These are phyloP conservation scores for Nemania bipapillata DNA, from an alignment of 2,329 filamentous ascomycete species.

Conservation along the genomic window DNA sequence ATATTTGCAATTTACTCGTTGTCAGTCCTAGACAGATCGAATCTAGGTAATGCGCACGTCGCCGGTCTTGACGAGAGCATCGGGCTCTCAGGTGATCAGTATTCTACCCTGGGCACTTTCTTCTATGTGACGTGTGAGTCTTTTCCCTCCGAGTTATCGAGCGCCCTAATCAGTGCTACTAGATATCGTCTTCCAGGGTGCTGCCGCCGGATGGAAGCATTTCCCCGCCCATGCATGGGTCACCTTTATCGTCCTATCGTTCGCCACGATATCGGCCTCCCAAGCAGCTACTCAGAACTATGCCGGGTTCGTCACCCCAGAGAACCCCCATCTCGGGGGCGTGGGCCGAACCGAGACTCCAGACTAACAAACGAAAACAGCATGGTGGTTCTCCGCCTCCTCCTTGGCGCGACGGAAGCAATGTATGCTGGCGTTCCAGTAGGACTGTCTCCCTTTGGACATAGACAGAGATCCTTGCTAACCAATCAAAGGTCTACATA, in stretches of 20 bases:
- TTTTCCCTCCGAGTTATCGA: not conserved
- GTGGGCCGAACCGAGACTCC: not conserved
- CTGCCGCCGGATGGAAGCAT: slow-evolving; percentile 38
- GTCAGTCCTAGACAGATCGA: slow-evolving; percentile 50
- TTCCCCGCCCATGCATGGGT: slow-evolving; percentile 53
- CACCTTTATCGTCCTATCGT: slow-evolving; percentile 56
- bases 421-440: slow-evolving; percentile 54
- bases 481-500: slow-evolving; percentile 54
- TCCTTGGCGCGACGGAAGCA: slow-evolving; percentile 58
- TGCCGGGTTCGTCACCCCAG: slow-evolving; percentile 46
- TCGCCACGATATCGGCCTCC: slow-evolving; percentile 57
- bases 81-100: slow-evolving; percentile 43
- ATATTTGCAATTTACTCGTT: slow-evolving; percentile 49
- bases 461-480: too few relatives aligned
- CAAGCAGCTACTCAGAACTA: slow-evolving; percentile 55
- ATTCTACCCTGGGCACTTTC: slow-evolving; percentile 47
- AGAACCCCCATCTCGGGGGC: too few relatives aligned
- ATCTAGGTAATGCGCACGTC: slow-evolving; percentile 47
- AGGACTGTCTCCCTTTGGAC: too few relatives aligned
- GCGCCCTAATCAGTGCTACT: not conserved
- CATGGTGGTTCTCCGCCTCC: slow-evolving; percentile 55
- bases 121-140: slow-evolving; percentile 44
- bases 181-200: slow-evolving; percentile 38
- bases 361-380: slow-evolving; percentile 18
- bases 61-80: slow-evolving; percentile 49